Conservation (phyloP, 2,329 filamentous ascomycete species). For the Penicillium sp. region DNA sequence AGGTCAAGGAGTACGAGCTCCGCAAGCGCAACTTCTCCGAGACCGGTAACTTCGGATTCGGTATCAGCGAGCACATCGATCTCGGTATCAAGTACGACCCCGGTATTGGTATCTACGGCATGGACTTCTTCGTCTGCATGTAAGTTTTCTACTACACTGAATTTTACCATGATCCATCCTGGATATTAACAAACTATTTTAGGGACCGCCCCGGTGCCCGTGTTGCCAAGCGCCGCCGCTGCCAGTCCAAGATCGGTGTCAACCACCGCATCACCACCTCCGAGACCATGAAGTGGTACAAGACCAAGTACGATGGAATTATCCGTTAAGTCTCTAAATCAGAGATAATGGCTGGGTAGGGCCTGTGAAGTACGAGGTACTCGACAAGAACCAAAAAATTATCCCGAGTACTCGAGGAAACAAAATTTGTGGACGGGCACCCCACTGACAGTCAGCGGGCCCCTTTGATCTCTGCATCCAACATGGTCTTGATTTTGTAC, state of each 20-base stretch:
- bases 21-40: constrained; percentile 99
- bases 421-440: constrained; percentile 23
- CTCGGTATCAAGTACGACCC: constrained; percentile 99
- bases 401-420: constrained; percentile 25
- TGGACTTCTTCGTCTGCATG: constrained; percentile 99
- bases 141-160: constrained; percentile 43
- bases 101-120: constrained; percentile 97
- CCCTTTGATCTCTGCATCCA: constrained; percentile 28
- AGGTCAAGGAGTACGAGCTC: constrained; percentile 99
- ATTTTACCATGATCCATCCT: too few species aligned
- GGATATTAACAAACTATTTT: constrained; percentile 15
- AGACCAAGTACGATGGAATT: constrained; percentile 95
- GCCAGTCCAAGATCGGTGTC: constrained; percentile 80
- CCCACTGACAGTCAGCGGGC: constrained; percentile 20
- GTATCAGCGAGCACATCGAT: constrained; percentile 99
- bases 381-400: constrained; percentile 32
- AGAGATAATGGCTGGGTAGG: constrained; percentile 9
- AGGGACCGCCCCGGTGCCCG: constrained; percentile 96
- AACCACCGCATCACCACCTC: constrained; percentile 89
- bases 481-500: constrained; percentile 35
- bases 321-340: constrained; percentile 72
- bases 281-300: constrained; percentile 98
- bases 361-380: constrained; percentile 34
- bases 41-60: constrained; percentile 99
- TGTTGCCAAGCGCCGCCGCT: constrained; percentile 90